These are phyloP conservation scores for Cyclotella choctawhatcheeana DNA, from an alignment of 108 stramenopile species.

Conservation along the genomic window DNA sequence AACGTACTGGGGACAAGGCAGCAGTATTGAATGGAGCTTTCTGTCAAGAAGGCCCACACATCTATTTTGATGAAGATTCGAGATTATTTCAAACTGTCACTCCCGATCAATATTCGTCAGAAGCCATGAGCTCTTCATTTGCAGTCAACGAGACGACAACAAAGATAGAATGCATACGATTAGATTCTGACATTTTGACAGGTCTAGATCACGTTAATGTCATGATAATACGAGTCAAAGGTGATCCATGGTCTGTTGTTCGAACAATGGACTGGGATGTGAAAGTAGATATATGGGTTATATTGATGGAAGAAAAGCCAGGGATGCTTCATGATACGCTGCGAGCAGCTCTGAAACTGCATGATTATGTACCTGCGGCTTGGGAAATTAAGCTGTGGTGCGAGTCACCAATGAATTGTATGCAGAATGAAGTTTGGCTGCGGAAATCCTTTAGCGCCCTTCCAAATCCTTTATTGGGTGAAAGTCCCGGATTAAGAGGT, in stretches of 20 bases:
- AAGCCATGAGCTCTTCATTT: slow-evolving; percentile 12
- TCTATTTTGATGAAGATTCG: slow-evolving; percentile 32
- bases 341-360: slow-evolving; percentile 39
- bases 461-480: slow-evolving; percentile 26
- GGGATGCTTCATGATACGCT: slow-evolving; percentile 43
- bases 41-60: slow-evolving; percentile 39
- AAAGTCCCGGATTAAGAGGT: no score
- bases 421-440: slow-evolving; percentile 61
- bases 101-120: slow-evolving; percentile 34
- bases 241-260: slow-evolving; percentile 54
- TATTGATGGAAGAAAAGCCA: slow-evolving; percentile 45
- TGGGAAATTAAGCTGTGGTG: slow-evolving; percentile 68
- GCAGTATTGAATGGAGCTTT: slow-evolving; percentile 42
- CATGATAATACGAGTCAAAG: slow-evolving; percentile 52
- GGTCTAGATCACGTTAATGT: slow-evolving; percentile 53
- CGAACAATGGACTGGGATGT: slow-evolving; percentile 60
- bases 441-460: slow-evolving; percentile 57
- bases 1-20: slow-evolving; percentile 40
- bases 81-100: slow-evolving; percentile 20
- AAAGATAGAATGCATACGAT: slow-evolving; percentile 40
- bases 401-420: slow-evolving; percentile 41
- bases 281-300: slow-evolving; percentile 54
- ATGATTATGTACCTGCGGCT: slow-evolving; percentile 57
- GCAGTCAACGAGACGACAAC: slow-evolving; percentile 7
- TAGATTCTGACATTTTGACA: slow-evolving; percentile 35